Evolutionary conservation across 2,329 filamentous ascomycete genomes (phyloP).

Genomic region (Domatiomyces globalis): DNA sequence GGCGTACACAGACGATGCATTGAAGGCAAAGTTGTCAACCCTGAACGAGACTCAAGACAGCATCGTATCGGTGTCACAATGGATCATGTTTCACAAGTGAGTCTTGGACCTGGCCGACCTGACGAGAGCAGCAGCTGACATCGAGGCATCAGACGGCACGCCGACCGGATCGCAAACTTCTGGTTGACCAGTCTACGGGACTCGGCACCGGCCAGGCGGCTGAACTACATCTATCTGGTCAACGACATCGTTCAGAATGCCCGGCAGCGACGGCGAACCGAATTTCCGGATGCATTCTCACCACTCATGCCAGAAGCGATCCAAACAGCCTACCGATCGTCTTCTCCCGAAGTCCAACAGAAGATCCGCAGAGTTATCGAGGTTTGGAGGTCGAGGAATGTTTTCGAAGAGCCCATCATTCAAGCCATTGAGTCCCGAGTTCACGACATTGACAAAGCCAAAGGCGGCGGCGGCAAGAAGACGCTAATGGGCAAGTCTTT

Average conservation of each 20-base stretch:
- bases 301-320: constrained; percentile 87
- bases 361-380: constrained; percentile 83
- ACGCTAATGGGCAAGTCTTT: constrained; percentile 53
- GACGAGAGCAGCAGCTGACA: constrained; percentile 2
- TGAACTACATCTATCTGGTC: constrained; percentile 86
- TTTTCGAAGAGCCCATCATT: constrained; percentile 72
- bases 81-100: constrained; percentile 99
- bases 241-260: constrained; percentile 97
- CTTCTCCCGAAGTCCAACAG: constrained; percentile 68
- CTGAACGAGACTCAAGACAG: constrained; percentile 96
- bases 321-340: constrained; percentile 77
- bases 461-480: constrained; percentile 33
- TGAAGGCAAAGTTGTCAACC: constrained; percentile 84
- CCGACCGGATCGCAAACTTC: constrained; percentile 77
- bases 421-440: constrained; percentile 65
- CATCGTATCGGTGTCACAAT: constrained; percentile 91
- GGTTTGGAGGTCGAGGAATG: constrained; percentile 76
- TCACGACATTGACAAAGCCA: constrained; percentile 49
- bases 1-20: constrained; percentile 92
- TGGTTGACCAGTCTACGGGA: constrained; percentile 88
- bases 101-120: background rate
- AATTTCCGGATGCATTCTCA: constrained; percentile 83
- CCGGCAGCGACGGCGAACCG: constrained; percentile 78
- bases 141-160: constrained; percentile 55
- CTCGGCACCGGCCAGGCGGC: constrained; percentile 66